phyloP scores from a whole-genome alignment of 2,329 filamentous ascomycete species.

The Neurospora crassa region DNA sequence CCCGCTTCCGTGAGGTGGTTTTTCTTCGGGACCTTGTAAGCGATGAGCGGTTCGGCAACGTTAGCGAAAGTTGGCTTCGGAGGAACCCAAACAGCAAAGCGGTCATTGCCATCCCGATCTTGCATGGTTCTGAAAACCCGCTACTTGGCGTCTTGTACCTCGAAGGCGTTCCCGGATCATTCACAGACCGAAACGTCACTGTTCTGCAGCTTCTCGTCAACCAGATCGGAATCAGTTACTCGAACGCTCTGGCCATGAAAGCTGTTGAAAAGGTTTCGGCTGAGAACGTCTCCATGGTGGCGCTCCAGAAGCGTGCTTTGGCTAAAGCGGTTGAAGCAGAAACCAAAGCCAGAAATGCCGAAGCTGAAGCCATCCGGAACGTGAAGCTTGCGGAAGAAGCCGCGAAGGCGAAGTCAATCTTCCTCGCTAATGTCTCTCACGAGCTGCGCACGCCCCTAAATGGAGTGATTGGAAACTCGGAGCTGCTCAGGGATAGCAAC shows the following conservation, averaged over 20 bases:
- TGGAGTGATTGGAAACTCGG: constrained; percentile 81
- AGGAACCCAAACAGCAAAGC: constrained; percentile 61
- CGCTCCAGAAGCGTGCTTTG: constrained; percentile 64
- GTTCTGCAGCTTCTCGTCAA: constrained; percentile 64
- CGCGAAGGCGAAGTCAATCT: constrained; percentile 74
- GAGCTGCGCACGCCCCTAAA: constrained; percentile 76
- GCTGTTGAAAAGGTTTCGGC: constrained; percentile 68
- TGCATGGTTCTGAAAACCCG: constrained; percentile 55
- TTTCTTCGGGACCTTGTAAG: constrained; percentile 65
- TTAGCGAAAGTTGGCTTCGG: constrained; percentile 58
- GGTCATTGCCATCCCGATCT: constrained; percentile 71
- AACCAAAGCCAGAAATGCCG: constrained; percentile 65
- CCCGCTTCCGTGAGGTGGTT: constrained; percentile 65
- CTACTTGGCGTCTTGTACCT: constrained; percentile 68
- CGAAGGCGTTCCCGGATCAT: constrained; percentile 64
- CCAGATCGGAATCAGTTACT: constrained; percentile 66
- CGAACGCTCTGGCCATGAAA: constrained; percentile 57
- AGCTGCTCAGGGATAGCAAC: constrained; percentile 67
- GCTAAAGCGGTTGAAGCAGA: constrained; percentile 64
- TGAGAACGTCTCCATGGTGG: constrained; percentile 69
- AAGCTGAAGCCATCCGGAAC: constrained; percentile 67
- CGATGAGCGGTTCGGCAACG: constrained; percentile 71
- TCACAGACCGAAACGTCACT: constrained; percentile 63
- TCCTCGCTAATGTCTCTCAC: constrained; percentile 71
- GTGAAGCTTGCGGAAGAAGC: constrained; percentile 77